phyloP scores from a whole-genome alignment of 257 asterid genomes.

The Plectranthus barbatus region DNA sequence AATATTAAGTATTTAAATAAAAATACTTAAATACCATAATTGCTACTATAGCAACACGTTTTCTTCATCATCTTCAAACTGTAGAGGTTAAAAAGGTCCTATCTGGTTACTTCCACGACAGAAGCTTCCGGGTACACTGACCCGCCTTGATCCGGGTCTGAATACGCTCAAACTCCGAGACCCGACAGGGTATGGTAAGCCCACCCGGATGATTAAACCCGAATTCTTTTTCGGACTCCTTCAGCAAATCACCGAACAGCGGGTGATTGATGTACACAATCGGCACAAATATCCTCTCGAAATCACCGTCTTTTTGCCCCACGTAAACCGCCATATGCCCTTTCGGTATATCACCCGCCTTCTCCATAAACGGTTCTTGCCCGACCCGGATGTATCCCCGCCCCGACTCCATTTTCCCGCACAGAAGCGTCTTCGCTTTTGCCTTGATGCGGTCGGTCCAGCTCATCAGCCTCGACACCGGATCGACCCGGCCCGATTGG shows the following conservation, averaged over 20 bases:
- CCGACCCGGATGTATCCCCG: constrained; percentile 29
- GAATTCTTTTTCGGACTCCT: constrained; percentile 51
- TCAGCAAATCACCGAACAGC: constrained; percentile 52
- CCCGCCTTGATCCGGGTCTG: constrained; percentile 61
- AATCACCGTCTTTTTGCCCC: constrained; percentile 48
- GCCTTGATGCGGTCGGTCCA: constrained; percentile 38
- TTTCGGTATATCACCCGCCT: constrained; percentile 31
- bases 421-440: constrained; percentile 40
- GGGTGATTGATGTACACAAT: constrained; percentile 65
- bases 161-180: constrained; percentile 81
- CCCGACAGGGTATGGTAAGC: constrained; percentile 58
- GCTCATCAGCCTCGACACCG: constrained; percentile 21
- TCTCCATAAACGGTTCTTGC: constrained; percentile 21
- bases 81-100: no score
- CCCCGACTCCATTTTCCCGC: constrained; percentile 19
- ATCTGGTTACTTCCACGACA: no score
- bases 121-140: constrained; percentile 19
- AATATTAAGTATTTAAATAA: no score
- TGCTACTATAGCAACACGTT: no score
- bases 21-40: no score
- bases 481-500: background rate
- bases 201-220: constrained; percentile 82
- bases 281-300: constrained; percentile 56
- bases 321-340: constrained; percentile 68
- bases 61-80: no score